Evolutionary conservation across 2,329 filamentous ascomycete species (phyloP).

Genomic region (Niveomyces coronatus): DNA sequence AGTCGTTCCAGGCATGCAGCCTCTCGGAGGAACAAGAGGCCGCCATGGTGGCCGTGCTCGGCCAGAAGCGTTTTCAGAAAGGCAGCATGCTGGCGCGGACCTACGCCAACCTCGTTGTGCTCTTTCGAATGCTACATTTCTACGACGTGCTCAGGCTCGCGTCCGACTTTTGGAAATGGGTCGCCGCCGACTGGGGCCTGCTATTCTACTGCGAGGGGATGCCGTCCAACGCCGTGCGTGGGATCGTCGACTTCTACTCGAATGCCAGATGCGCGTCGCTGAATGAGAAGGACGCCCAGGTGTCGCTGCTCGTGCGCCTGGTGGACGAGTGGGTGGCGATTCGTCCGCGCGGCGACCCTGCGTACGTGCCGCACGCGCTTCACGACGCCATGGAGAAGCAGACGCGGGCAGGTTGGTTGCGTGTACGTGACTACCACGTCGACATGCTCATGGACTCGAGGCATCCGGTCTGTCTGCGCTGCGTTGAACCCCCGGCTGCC

Average conservation of each 20-base stretch:
- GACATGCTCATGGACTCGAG: slow-evolving; percentile 7
- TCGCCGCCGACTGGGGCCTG: slow-evolving; percentile 7
- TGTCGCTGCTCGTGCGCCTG: slow-evolving; percentile 4
- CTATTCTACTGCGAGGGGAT: background rate
- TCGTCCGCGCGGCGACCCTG: background rate
- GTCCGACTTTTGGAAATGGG: slow-evolving; percentile 2
- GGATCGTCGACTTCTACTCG: background rate
- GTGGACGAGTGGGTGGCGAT: slow-evolving; percentile 6
- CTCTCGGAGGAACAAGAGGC: background rate
- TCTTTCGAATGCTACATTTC: slow-evolving; percentile 6
- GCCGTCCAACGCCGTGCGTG: background rate
- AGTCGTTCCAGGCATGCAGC: too few species aligned
- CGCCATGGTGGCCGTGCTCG: background rate
- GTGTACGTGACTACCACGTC: slow-evolving; percentile 4
- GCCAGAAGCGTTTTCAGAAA: background rate
- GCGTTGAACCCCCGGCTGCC: background rate
- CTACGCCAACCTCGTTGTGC: slow-evolving; percentile 5
- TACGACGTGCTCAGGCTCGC: background rate
- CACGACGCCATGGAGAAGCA: background rate
- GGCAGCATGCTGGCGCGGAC: background rate
- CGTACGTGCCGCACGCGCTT: background rate
- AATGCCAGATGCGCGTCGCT: slow-evolving; percentile 1
- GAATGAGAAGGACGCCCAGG: background rate
- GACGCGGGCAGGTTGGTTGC: background rate
- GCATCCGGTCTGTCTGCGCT: background rate